Evolutionary conservation across 345 rosid genomes (phyloP).

Genomic region (Stellera chamaejasme): DNA sequence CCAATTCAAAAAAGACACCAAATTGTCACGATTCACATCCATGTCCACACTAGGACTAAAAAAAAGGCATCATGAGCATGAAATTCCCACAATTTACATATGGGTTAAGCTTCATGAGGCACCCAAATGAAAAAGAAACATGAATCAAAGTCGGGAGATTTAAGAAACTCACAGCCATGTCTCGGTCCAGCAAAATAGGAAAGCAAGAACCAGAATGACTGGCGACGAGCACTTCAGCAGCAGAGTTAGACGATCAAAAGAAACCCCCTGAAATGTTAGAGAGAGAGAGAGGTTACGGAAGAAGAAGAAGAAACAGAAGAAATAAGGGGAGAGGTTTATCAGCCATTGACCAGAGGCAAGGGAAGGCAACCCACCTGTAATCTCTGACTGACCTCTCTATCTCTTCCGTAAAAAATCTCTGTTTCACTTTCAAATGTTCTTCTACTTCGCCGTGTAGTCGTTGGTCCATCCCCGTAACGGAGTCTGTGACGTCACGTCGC

Average conservation of each 20-base stretch:
- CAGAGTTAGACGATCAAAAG: constrained; percentile 7
- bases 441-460: constrained; percentile 9
- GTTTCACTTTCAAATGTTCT: constrained; percentile 24
- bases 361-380: constrained; percentile 18
- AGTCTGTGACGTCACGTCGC: background rate
- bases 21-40: background rate
- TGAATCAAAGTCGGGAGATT: background rate
- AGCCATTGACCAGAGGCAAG: constrained; percentile 44
- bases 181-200: constrained; percentile 13
- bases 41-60: background rate
- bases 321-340: constrained; percentile 30
- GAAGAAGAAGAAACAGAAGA: constrained; percentile 6
- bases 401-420: constrained; percentile 5
- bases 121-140: background rate
- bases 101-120: background rate
- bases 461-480: background rate
- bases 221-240: background rate
- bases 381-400: constrained; percentile 33
- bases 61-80: background rate
- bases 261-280: constrained; percentile 4
- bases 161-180: constrained; percentile 57
- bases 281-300: constrained; percentile 6
- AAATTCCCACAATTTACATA: background rate
- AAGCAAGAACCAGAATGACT: constrained; percentile 2
- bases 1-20: background rate